Evolutionary conservation across 2,329 filamentous ascomycete species (phyloP), one percentile per base, ranked within the genome.

Genomic region (Coniochaeta sp.): DNA sequence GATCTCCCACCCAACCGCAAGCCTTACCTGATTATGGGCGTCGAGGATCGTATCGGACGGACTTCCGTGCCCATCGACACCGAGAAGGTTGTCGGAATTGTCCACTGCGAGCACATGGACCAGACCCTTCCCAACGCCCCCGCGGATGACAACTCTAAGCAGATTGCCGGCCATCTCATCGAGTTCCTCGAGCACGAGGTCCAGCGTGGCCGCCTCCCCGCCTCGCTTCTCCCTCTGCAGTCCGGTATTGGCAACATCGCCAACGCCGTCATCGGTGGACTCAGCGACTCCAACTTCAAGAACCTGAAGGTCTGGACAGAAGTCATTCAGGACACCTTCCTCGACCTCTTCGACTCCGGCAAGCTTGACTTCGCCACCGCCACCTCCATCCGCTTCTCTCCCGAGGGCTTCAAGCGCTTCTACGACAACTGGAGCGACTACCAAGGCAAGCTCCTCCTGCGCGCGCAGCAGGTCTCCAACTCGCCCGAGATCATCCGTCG

Each of bases 221-320:
- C 79, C 60, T 89, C 83, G 63, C 80, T 95, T 1, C 77, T 94
- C 1, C 89, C 89, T 2, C 78, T 95, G 16, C 89, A 95, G 69
- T 91, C 87, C 10, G 90, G 90, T 42, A 95, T 95, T 59, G 90
- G 91, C 57, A 95, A 95, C 74, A 95, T 95, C 59, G 90, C 90
- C 69, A 95, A 95, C 68, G 90, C 90, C 32, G 91, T 95, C 56
- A 83, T 95, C 54, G 89, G 90, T 54, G 91, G 90, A 13, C 81
- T 95, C 52, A 81, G 84, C 57, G 81, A 86, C 54, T 88, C 87
- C 58, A 86, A 91, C 67, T 95, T 95, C 77, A 81, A 82, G 65
- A 88, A 95, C 73, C 79, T 96, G 53, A 91, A 87, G 66, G 91
- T 95, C 33, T 95, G 90, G 91, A 95, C 91, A 22, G 90, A 95